phyloP scores from a whole-genome alignment of 495 filamentous ascomycete genomes.

The Terfezia boudieri region DNA sequence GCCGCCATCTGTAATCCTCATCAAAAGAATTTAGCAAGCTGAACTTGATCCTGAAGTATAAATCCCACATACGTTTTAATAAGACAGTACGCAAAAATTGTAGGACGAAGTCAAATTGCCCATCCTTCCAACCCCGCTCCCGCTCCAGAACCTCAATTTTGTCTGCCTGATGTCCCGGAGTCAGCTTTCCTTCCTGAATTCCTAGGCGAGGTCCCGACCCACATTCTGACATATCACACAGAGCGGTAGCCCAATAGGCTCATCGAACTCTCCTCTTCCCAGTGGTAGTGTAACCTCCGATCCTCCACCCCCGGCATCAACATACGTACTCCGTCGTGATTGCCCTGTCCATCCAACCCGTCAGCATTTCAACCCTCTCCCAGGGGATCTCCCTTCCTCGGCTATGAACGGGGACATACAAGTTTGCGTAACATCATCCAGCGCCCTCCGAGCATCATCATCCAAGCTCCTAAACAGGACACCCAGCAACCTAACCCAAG shows the following conservation, averaged over 20 bases:
- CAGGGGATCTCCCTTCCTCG: conserved; percentile 22
- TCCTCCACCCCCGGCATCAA: conserved; percentile 25
- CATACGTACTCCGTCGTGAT: conserved; percentile 13
- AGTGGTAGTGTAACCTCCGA: conserved; percentile 49
- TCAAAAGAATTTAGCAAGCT: conserved; percentile 1
- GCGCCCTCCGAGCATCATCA: conserved; percentile 49
- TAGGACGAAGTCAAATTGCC: conserved; percentile 76
- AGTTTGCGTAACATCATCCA: conserved; percentile 56
- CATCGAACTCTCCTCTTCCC: conserved; percentile 86
- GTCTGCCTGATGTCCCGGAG: conserved; percentile 37
- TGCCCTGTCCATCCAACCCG: conserved; percentile 2
- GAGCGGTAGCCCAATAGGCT: conserved; percentile 66
- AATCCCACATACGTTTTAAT: conserved; percentile 43
- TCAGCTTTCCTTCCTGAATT: no score
- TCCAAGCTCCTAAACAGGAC: conserved; percentile 52
- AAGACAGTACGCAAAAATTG: conserved; percentile 74
- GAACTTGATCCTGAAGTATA: neutral
- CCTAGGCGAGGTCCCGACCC: neutral
- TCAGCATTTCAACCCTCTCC: neutral
- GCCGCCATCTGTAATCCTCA: conserved; percentile 42
- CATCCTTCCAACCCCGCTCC: conserved; percentile 76
- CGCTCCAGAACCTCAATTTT: conserved; percentile 73
- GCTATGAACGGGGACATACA: conserved; percentile 18
- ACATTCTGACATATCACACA: conserved; percentile 90
- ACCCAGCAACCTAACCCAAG: conserved; percentile 67